Conservation (phyloP, 177 flowering plant species). For the Tripterygium wilfordii region DNA sequence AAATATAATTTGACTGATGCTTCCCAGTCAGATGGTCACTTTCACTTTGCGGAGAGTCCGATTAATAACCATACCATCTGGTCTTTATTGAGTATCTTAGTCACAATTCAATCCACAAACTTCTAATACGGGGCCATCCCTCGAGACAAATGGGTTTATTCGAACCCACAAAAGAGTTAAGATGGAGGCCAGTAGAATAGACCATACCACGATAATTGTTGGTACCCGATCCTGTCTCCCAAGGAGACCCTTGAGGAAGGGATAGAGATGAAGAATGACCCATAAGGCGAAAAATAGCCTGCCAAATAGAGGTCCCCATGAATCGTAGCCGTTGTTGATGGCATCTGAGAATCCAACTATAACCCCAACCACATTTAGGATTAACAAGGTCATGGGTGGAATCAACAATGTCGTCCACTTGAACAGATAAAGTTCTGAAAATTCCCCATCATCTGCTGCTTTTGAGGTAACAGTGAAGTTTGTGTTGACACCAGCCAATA, state of each 20-base stretch:
- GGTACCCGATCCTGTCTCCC: conserved; percentile 48
- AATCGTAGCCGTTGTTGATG: conserved; percentile 51
- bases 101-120: conserved; percentile 42
- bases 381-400: conserved; percentile 40
- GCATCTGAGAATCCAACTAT: conserved; percentile 58
- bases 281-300: conserved; percentile 51
- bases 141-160: conserved; percentile 41
- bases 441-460: conserved; percentile 49
- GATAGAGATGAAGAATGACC: conserved; percentile 48
- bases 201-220: conserved; percentile 46
- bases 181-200: conserved; percentile 43
- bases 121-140: conserved; percentile 36
- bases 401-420: conserved; percentile 46
- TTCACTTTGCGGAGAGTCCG: background rate
- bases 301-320: conserved; percentile 55
- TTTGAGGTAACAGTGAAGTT: conserved; percentile 53
- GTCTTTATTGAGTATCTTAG: conserved; percentile 2
- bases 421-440: conserved; percentile 43
- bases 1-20: background rate
- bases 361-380: conserved; percentile 47
- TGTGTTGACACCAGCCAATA: conserved; percentile 52
- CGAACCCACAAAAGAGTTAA: conserved; percentile 47
- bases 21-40: background rate
- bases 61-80: background rate
- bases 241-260: conserved; percentile 46